Base-by-base conservation (phyloP, 768 basidiomycete species). In the Fomitopsis pulvina region DNA sequence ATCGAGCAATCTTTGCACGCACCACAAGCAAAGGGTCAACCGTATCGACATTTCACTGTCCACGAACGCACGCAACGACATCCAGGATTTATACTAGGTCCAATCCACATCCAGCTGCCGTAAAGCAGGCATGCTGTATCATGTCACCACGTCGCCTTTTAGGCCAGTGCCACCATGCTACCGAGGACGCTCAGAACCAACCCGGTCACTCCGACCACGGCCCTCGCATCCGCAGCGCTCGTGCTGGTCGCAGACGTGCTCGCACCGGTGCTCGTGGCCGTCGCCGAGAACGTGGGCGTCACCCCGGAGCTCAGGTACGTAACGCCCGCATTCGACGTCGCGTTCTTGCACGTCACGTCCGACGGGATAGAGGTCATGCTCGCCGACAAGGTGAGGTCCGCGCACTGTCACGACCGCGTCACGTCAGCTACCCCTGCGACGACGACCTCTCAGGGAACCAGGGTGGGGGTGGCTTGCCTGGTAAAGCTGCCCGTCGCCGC, bases 401-500 rank as follows among this genome's bases (percentile, higher is more conserved):
- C 76, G 61, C 90, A 93, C 85, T 92, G 59, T n/a, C 6, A 26
- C 4, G 12, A 32, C 16, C 18, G 26, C n/a, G 45, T 6, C 34
- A 18, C 34, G 34, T 14, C 34, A 37, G 30, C 30, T 7, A 32
- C 30, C 30, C 8, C 8, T 16, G 30, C 30, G 52, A 10, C 16
- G 9, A 30, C 28, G 14, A 27, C 9, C 16, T 28, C 11, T 16
- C 3, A 14, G 34, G 47, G 25, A 25, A 21, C 4, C 30, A 54
- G 16, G 12, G 27, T 2, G 2, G 16, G 20, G 34, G 22, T 3
- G n/a, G 60, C 66, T 38, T 58, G 78, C 86, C 73, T 91, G 87
- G 67, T 74, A 90, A 7, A 93, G 73, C 25, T 60, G 41, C 20
- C 81, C 82, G 60, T 92, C 89, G 29, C 87, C 87, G 34, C 86